Evolutionary conservation across 1,284 basidiomycete species (phyloP).

Genomic region (Rhodofomes roseus): DNA sequence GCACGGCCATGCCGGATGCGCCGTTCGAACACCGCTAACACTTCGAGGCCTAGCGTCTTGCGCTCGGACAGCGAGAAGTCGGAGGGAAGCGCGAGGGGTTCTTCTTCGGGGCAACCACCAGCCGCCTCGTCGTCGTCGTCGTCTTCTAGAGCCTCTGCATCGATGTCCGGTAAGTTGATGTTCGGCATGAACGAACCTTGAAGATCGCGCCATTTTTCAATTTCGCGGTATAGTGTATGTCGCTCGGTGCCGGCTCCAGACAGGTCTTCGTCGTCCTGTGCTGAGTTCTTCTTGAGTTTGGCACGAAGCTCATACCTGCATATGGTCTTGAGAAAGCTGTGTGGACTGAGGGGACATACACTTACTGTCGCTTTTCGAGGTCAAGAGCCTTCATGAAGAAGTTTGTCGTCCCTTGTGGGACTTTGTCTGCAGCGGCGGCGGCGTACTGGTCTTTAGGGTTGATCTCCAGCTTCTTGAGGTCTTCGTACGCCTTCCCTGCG

Average conservation of each 20-base stretch:
- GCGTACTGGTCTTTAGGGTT: neutral
- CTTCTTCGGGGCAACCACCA: neutral
- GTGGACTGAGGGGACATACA: neutral
- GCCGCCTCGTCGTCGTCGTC: neutral
- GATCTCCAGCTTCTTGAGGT: neutral
- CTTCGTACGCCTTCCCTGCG: neutral
- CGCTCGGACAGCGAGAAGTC: neutral
- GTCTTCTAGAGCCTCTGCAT: neutral
- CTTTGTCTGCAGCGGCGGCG: neutral
- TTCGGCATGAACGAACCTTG: neutral
- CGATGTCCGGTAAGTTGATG: neutral
- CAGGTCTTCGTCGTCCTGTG: neutral
- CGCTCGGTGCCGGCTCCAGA: neutral
- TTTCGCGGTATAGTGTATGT: neutral
- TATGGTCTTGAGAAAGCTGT: neutral
- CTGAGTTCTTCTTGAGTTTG: neutral
- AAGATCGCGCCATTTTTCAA: neutral
- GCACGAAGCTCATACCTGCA: neutral
- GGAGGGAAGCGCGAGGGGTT: neutral
- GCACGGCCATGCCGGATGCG: neutral
- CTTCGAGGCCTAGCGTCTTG: neutral
- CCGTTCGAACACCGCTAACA: neutral
- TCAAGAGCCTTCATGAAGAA: neutral
- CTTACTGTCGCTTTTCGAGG: neutral
- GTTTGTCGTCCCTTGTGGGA: neutral